Evolutionary conservation across 2,329 filamentous ascomycete species (phyloP).

Genomic region (Acrocalymma vagum): DNA sequence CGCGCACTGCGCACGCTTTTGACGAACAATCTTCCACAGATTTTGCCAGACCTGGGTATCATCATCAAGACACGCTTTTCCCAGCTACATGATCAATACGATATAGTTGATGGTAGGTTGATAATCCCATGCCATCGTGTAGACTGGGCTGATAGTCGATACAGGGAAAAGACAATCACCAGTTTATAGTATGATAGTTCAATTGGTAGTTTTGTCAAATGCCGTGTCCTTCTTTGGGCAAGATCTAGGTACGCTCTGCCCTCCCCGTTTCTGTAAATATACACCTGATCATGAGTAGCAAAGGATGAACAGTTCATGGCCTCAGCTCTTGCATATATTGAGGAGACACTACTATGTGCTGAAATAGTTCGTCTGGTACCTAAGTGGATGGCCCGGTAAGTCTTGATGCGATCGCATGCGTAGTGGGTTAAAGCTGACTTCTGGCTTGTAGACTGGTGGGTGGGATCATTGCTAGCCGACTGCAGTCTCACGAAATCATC

Average conservation of each 20-base stretch:
- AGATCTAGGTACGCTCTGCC: slow-evolving; percentile 6
- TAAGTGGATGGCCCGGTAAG: slow-evolving; percentile 2
- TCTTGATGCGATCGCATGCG: background rate
- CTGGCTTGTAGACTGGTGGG: background rate
- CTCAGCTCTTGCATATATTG: slow-evolving; percentile 15
- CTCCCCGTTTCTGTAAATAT: background rate
- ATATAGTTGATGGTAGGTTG: background rate
- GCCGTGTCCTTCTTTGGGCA: slow-evolving; percentile 12
- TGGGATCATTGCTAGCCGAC: background rate
- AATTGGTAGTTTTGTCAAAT: slow-evolving; percentile 2
- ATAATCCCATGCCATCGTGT: background rate
- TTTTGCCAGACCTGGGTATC: slow-evolving; percentile 9
- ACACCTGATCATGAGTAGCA: slow-evolving; percentile 4
- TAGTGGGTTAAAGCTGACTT: background rate
- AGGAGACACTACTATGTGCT: slow-evolving; percentile 23
- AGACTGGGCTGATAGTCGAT: no score
- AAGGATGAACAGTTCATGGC: slow-evolving; percentile 24
- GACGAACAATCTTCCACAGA: slow-evolving; percentile 12
- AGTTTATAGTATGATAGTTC: slow-evolving; percentile 5
- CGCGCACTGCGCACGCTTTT: slow-evolving; percentile 17
- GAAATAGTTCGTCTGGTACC: slow-evolving; percentile 24
- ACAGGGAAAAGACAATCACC: no score
- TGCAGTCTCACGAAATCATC: slow-evolving; percentile 6
- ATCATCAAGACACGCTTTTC: background rate
- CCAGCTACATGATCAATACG: background rate